These are phyloP conservation scores for Boletus semigastroideus DNA, from an alignment of 1,284 basidiomycete species.

Conservation along the genomic window DNA sequence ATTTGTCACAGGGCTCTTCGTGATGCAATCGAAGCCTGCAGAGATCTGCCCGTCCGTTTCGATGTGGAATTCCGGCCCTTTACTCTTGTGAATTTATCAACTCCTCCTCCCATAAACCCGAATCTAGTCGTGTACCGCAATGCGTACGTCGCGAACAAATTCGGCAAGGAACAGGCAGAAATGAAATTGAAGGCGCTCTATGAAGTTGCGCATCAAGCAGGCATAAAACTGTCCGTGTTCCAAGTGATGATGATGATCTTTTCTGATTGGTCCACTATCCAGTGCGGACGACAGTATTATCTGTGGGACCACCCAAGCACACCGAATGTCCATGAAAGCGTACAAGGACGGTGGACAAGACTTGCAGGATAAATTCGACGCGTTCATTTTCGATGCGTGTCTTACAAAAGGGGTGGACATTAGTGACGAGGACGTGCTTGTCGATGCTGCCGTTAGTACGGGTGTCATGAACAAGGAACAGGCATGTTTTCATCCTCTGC, in stretches of 20 bases:
- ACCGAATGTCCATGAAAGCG: slow-evolving; percentile 72
- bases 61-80: slow-evolving; percentile 76
- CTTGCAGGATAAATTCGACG: slow-evolving; percentile 58
- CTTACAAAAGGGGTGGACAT: slow-evolving; percentile 65
- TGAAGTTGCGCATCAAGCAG: slow-evolving; percentile 55
- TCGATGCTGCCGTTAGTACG: slow-evolving; percentile 54
- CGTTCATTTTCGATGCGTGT: slow-evolving; percentile 63
- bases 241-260: background rate
- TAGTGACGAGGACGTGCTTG: slow-evolving; percentile 56
- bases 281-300: slow-evolving; percentile 62
- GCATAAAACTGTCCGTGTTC: slow-evolving; percentile 61
- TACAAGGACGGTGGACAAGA: slow-evolving; percentile 61
- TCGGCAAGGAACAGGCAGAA: slow-evolving; percentile 57
- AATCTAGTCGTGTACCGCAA: slow-evolving; percentile 34
- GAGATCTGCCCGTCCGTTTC: slow-evolving; percentile 62
- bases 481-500: slow-evolving; percentile 37
- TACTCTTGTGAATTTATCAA: slow-evolving; percentile 50
- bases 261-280: slow-evolving; percentile 5
- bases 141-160: slow-evolving; percentile 41
- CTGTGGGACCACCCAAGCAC: slow-evolving; percentile 64
- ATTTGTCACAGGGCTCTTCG: slow-evolving; percentile 71
- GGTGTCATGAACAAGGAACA: slow-evolving; percentile 61
- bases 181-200: slow-evolving; percentile 46
- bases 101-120: slow-evolving; percentile 41
- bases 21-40: slow-evolving; percentile 60